Percentiles rank a stretch among this genome's conserved stretches.
Conservation (phyloP, 73 alveolate species). For the Paramecium sexaurelia region DNA sequence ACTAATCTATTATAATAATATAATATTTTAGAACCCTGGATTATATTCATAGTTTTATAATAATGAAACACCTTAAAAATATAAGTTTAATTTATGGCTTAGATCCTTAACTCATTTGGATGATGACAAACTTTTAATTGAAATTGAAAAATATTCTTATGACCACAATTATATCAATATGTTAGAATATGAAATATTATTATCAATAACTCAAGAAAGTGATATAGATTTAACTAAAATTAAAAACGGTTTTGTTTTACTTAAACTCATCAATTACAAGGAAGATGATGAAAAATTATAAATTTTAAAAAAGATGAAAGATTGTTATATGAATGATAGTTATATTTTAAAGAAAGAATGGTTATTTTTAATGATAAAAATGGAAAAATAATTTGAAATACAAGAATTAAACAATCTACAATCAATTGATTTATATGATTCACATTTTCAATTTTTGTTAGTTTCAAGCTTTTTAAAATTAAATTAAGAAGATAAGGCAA, state of each 20-base stretch:
- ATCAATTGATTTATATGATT: background rate
- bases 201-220: background rate
- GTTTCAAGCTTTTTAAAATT: background rate
- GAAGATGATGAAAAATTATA: background rate
- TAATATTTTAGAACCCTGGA: background rate
- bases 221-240: background rate
- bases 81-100: constrained; percentile 1
- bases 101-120: background rate
- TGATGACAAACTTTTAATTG: background rate
- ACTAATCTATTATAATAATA: constrained; percentile 1
- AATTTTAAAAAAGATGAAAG: background rate
- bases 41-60: background rate
- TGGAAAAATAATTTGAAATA: background rate
- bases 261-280: background rate
- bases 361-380: background rate
- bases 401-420: background rate
- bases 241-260: background rate
- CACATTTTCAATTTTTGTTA: background rate
- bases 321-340: background rate
- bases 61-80: background rate
- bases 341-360: background rate
- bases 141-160: background rate
- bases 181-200: constrained; percentile 1
- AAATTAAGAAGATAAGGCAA: background rate
- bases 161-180: constrained; percentile 12